Evolutionary conservation across 2,329 filamentous ascomycete genomes (phyloP).

Genomic region (Pseudogymnoascus pannorum): DNA sequence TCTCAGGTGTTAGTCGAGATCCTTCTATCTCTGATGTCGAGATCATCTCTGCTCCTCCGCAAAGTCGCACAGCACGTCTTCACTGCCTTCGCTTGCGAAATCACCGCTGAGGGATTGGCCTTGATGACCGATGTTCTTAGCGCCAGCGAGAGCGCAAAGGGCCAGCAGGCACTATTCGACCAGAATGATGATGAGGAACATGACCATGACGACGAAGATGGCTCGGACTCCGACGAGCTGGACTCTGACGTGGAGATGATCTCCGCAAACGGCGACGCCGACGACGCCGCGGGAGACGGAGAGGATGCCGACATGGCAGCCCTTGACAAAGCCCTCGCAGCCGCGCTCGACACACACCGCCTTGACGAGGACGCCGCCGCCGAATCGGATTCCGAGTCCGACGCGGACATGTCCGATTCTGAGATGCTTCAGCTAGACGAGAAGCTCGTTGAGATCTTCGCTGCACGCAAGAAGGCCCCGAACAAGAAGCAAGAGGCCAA

Average conservation of each 20-base stretch:
- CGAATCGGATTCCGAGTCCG: slow-evolving; percentile 47
- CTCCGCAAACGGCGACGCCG: slow-evolving; percentile 37
- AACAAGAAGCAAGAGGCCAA: slow-evolving; percentile 78
- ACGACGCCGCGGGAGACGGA: slow-evolving; percentile 34
- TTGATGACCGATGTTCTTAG: slow-evolving; percentile 60
- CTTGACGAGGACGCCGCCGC: slow-evolving; percentile 52
- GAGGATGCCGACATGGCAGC: slow-evolving; percentile 35
- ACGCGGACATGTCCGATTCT: slow-evolving; percentile 87
- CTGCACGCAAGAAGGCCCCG: slow-evolving; percentile 57
- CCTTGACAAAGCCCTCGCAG: slow-evolving; percentile 65
- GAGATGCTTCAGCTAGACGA: slow-evolving; percentile 88
- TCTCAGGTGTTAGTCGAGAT: slow-evolving; percentile 80
- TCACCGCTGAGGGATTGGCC: slow-evolving; percentile 66
- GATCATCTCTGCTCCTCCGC: slow-evolving; percentile 75
- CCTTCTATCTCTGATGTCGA: slow-evolving; percentile 80
- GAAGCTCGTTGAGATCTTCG: slow-evolving; percentile 79
- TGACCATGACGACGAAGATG: slow-evolving; percentile 37
- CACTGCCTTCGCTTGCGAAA: slow-evolving; percentile 66
- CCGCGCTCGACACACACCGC: slow-evolving; percentile 66
- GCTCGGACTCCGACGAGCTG: slow-evolving; percentile 27
- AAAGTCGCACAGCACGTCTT: slow-evolving; percentile 87
- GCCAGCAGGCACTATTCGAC: slow-evolving; percentile 80
- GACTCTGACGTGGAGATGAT: slow-evolving; percentile 45
- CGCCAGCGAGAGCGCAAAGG: slow-evolving; percentile 72
- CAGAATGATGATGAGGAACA: slow-evolving; percentile 54